Base-by-base conservation (phyloP, 2,329 filamentous ascomycete species). In the Aspergillus awamori region DNA sequence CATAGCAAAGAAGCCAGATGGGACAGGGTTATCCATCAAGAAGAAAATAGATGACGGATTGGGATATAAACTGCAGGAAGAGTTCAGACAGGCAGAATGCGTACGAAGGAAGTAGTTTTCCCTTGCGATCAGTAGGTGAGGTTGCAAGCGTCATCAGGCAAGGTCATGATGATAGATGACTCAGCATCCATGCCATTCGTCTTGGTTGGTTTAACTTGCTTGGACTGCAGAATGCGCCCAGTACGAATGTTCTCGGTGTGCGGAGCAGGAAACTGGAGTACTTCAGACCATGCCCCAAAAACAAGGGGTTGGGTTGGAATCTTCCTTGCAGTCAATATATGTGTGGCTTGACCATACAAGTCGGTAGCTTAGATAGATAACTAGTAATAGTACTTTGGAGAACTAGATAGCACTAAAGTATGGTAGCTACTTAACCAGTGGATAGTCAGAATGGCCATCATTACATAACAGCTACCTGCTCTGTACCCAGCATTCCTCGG, bases 81-180 rank as follows among this genome's bases (percentile, higher is more conserved):
- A 20, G 36, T 26, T 24, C 39, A 30, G 15, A 33, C 17, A 56
- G 26, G 26, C 26, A 28, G 52, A 30, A 57, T 36, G 22, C 26
- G 30, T 33, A 58, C 47, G 61, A 54, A 33, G 61, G 55, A 36
- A 41, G 36, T 48, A 47, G 41, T 17, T n/a, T 33, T 45, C 17
- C 20, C 41, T 45, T 13, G 58, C 53, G 36, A 49, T 33, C 47
- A 48, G 22, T 55, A 15, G 65, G 63, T 59, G 56, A 63, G 33
- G 65, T 60, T 70, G 67, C 66, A 69, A 68, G 69, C 73, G 74
- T 77, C 74, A 77, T 76, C 67, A 63, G 73, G 66, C 64, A 69
- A 67, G 67, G 68, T 75, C 73, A 74, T 65, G 57, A 51, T 63
- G 68, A 73, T 72, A 72, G 71, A 68, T 76, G 73, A 76, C 73